Evolutionary conservation across 371 early-diverging fungal species (phyloP), one percentile per base, ranked within the genome.

Genomic region (Polyrhizophydium stewartii): DNA sequence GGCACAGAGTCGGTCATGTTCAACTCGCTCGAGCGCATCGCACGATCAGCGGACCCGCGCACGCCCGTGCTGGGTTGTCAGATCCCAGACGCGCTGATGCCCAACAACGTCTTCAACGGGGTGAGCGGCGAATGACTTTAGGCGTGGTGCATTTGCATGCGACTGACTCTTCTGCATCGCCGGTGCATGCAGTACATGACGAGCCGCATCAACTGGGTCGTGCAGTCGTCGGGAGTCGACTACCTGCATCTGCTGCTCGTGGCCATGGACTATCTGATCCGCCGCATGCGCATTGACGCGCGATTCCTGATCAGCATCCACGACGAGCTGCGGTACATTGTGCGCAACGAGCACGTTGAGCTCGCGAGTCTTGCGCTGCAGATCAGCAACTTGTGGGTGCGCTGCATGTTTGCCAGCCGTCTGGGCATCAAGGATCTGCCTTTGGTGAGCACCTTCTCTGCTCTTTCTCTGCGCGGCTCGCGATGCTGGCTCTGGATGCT

Each of bases 171-270:
- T n/a, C n/a, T n/a, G n/a, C n/a, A n/a, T n/a, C n/a, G n/a, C n/a
- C n/a, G n/a, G 35, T 13, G 13, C 19, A 27, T 31, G 10, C 56
- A 82, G 71, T 96, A 84, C 66, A 75, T 92, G 75, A 92, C 95
- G 0, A 92, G 91, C 24, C 82, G 97, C 10, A 81, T 96, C 56
- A 98, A 98, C 70, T 98, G 98, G 98, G 94, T 90, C 1, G 97
- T 98, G 0, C 98, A 98, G 69, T 94, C 95, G n/a, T 93, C 94
- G 0, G 98, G 97, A 27, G 98, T 97, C n/a, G 98, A 98, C 66
- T 98, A 98, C 64, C 73, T 98, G 25, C 98, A 98, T 69, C 69
- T 98, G 60, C 77, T 98, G n/a, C 77, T 98, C 38, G 90, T 90
- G 0, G 85, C 93, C 25, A 93, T 96, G 93, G 70, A 84, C 28